Conservation (phyloP, 1,284 basidiomycete genomes). For the Cystobasidium pallidum region DNA sequence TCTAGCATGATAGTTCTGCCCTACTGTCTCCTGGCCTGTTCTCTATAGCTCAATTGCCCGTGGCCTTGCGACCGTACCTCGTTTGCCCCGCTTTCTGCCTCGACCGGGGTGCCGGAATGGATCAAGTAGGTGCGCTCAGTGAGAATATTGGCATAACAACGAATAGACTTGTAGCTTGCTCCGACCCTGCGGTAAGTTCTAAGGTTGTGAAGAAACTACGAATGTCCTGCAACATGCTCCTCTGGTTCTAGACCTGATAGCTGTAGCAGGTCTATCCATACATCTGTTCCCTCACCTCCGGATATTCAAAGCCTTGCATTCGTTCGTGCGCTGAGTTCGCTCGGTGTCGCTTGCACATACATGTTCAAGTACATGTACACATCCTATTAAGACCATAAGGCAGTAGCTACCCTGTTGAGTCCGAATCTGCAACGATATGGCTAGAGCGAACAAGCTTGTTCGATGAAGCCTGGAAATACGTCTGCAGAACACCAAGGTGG, state of each 20-base stretch:
- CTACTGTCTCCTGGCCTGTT: too few relatives aligned
- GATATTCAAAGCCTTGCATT: conserved; percentile 26
- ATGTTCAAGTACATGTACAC: conserved; percentile 54
- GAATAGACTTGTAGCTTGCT: too few relatives aligned
- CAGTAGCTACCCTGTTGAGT: conserved; percentile 56
- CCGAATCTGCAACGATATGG: conserved; percentile 61
- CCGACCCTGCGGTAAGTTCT: too few relatives aligned
- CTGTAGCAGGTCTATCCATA: conserved; percentile 59
- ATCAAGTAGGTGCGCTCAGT: too few relatives aligned
- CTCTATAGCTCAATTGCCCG: too few relatives aligned
- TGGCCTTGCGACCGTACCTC: too few relatives aligned
- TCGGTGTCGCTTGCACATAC: conserved; percentile 49
- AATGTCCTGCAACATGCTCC: conserved; percentile 59
- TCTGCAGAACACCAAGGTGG: conserved; percentile 67
- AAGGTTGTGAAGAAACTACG: too few relatives aligned
- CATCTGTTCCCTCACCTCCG: conserved; percentile 57
- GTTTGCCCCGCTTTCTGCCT: too few relatives aligned
- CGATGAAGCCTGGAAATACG: conserved; percentile 65
- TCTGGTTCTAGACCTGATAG: conserved; percentile 62
- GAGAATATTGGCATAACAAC: too few relatives aligned
- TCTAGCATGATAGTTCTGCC: too few relatives aligned
- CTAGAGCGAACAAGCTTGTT: conserved; percentile 67
- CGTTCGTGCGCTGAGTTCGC: conserved; percentile 43
- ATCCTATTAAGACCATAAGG: conserved; percentile 50
- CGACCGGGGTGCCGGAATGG: too few relatives aligned